Base-by-base conservation (phyloP, 169 alveolate genomes). In the Plasmodium relictum region DNA sequence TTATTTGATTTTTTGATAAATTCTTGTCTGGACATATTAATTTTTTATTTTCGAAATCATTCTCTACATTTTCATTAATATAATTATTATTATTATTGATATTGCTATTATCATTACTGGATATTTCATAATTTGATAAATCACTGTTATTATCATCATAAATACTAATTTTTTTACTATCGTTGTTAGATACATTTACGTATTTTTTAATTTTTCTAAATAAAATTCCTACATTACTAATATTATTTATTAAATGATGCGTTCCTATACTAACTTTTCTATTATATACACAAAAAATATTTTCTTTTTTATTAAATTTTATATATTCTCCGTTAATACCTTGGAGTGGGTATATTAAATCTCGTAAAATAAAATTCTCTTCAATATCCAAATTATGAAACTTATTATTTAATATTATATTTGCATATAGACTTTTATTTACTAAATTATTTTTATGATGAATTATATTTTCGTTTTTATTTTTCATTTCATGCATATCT, bases 351-450 rank as follows among this genome's bases (percentile, higher is more conserved):
- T 83, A 83, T 54, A 83, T 83, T 7, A 83, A 16, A 48, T 83
- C 91, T 59, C 62, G 66, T 26, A 83, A 14, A 6, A 83, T 12
- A 7, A 66, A 26, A 59, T 26, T 83, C 22, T 83, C 91, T 26
- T 83, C 91, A 9, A 83, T 26, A 56, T 83, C 91, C 6, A 83
- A 59, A 44, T 20, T 52, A 61, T 83, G 63, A 26, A 83, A 83
- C 18, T 69, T 83, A 20, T 56, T 69, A 59, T 83, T 83, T 12
- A 83, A 41, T 5, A 83, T 83, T 41, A 83, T 69, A 10, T 70
- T 68, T 69, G 91, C 80, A 61, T 37, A 83, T 70, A 83, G 42
- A 62, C 91, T 83, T 45, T 83, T 83, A 44, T 83, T 83, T 41
- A 83, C 54, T 22, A 83, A 68, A 39, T 83, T 83, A 0, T 56